Evolutionary conservation across 2,329 filamentous ascomycete species (phyloP), one percentile per base, ranked within the genome.

Genomic region (Parafenestella ontariensis): DNA sequence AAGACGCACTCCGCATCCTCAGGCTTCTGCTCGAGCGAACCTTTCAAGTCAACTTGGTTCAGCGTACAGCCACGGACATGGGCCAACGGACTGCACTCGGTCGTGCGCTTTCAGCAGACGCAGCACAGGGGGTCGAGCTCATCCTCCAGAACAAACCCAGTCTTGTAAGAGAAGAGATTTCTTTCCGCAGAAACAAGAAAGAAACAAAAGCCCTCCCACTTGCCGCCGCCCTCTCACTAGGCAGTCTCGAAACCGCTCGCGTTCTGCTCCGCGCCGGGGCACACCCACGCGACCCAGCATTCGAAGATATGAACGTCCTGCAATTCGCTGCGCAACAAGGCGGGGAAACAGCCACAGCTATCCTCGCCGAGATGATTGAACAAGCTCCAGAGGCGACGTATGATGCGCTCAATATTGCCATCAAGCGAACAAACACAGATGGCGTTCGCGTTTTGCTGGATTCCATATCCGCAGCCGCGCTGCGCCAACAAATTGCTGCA

Each of bases 1-100:
- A 61, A 41, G 62, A 65, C n/a, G 62, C 62, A 24, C 47, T 65
- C 8, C 62, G 62, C 8, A 65, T 65, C 28, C 56, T 65, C 29
- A 53, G 50, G 20, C 37, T 61, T 2, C 49, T 65, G 2, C 46
- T 58, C 1, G 62, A 61, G 17, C 45, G 54, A 45, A 55, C 52
- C 17, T 65, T 65, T 23, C 41, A 59, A 29, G 28, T 56, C 6
- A 39, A 55, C 18, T 52, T 61, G 1, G 44, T 46, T 24, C 62
- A 65, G 47, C 60, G 58, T 15, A 61, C 62, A 17, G 55, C 56
- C 1, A 58, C 57, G 8, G 62, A 65, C 20, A 18, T 43, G n/a
- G 62, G 62, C 1, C 18, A 46, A 18, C 55, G 62, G 6, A 63
- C 62, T 4, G 49, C 59, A 5, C 54, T 63, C 1, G 53, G 55